A percentile compares a stretch with the other conserved stretches of the same genome.
phyloP scores from a whole-genome alignment of 208 protist genomes.

The Acanthamoeba royreba region DNA sequence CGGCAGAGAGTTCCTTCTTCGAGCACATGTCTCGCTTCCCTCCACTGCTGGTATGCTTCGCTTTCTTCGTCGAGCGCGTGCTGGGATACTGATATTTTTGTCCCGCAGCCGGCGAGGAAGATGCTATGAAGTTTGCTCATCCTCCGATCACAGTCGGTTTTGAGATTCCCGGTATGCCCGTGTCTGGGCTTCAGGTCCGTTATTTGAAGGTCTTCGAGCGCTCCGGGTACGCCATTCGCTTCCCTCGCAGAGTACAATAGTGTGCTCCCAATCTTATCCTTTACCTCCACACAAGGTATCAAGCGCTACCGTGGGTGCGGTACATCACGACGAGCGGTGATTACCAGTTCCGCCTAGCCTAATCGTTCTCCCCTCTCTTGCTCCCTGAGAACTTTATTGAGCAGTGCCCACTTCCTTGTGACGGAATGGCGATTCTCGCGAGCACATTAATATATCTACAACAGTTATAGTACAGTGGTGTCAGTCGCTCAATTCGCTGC shows the following conservation, averaged over 20 bases:
- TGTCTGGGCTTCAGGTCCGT: slow-evolving; percentile 97
- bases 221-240: slow-evolving; percentile 74
- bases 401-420: no score
- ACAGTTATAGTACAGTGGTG: no score
- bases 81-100: neutral
- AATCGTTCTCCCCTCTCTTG: no score
- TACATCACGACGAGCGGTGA: slow-evolving; percentile 97
- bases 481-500: no score
- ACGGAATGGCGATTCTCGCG: no score
- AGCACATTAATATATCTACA: no score
- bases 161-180: slow-evolving; percentile 97
- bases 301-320: slow-evolving; percentile 97
- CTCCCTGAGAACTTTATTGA: no score
- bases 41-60: slow-evolving; percentile 76
- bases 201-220: slow-evolving; percentile 98
- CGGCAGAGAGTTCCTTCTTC: slow-evolving; percentile 89
- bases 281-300: slow-evolving; percentile 71
- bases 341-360: slow-evolving; percentile 88
- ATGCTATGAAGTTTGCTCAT: slow-evolving; percentile 52
- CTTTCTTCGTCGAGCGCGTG: neutral
- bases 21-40: slow-evolving; percentile 94
- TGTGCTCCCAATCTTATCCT: neutral
- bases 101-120: neutral
- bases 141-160: slow-evolving; percentile 96
- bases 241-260: neutral